Evolutionary conservation across 306 rosid genomes (phyloP).

Genomic region (Spatholobus suberectus): DNA sequence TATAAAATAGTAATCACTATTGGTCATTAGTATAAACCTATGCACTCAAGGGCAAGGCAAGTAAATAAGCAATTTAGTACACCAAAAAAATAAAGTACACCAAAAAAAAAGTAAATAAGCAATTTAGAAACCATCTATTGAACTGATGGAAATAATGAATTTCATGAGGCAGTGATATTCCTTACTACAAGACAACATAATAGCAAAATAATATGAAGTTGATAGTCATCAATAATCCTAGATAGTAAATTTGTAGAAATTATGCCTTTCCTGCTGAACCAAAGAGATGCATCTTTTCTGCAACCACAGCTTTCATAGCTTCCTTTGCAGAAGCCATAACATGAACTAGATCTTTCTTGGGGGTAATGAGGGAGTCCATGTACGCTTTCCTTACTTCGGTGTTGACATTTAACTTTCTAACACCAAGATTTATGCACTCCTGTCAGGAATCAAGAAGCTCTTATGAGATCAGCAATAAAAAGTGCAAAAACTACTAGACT

Average conservation of each 20-base stretch:
- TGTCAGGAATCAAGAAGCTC: slow-evolving; percentile 46
- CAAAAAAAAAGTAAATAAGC: neutral
- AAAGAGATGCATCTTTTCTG: slow-evolving; percentile 90
- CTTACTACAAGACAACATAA: slow-evolving; percentile 1
- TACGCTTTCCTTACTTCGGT: slow-evolving; percentile 96
- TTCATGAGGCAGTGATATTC: neutral
- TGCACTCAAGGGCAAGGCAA: neutral
- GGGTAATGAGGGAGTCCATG: slow-evolving; percentile 75
- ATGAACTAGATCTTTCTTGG: slow-evolving; percentile 81
- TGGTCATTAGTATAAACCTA: neutral
- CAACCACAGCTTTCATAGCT: slow-evolving; percentile 89
- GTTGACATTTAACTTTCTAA: slow-evolving; percentile 94
- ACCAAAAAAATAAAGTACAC: too few relatives aligned
- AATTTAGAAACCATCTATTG: neutral
- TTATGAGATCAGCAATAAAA: slow-evolving; percentile 27
- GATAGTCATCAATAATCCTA: slow-evolving; percentile 28
- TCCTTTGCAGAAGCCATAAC: slow-evolving; percentile 88
- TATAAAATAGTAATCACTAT: neutral
- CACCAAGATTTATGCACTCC: slow-evolving; percentile 81
- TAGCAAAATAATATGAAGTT: slow-evolving; percentile 18
- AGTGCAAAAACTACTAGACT: slow-evolving; percentile 21
- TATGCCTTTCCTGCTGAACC: slow-evolving; percentile 93
- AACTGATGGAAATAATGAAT: slow-evolving; percentile 3
- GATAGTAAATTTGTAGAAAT: slow-evolving; percentile 32
- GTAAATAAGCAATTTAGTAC: neutral